Evolutionary conservation across 352 stramenopile species (phyloP), one percentile per base, ranked within the genome.

Genomic region (Thraustochytrium sp.): DNA sequence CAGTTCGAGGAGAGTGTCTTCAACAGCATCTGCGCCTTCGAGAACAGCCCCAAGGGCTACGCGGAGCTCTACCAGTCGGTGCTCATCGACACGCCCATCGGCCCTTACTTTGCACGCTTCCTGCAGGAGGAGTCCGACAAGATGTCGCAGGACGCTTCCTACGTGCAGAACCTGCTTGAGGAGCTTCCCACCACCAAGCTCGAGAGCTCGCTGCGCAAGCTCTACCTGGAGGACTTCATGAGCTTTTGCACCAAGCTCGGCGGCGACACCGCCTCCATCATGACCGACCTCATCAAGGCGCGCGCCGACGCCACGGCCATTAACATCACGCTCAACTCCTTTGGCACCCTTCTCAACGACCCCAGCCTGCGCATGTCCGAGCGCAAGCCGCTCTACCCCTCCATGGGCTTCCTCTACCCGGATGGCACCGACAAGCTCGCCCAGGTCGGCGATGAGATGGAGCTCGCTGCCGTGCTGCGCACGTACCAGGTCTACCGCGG

Each of bases 321-420:
- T 88, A 99, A 99, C 89, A 98, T 99, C 82, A 99, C 97, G 37
- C 90, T 99, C 72, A 99, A 99, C 90, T 99, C 96, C 49, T 99
- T 99, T 84, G 94, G 93, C 62, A 96, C 92, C 29, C 91, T 90
- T 26, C 86, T 96, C 73, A 96, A 96, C 68, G 92, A 96, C 82
- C 87, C 59, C 13, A 82, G 82, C 36, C 37, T 99, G 95, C 93
- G 97, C 68, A 93, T 96, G 80, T 98, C 93, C 49, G 95, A 99
- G 87, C 94, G 97, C 86, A 98, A 98, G 87, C 90, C 93, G 44
- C 89, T 99, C 37, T 99, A 99, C 86, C 96, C 97, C 48, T 97
- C 94, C 31, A 96, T 99, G 68, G 97, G 96, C 46, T 89, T 96
- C 63, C 91, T 99, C 0, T 99, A 99, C 88, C 97, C 96, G 3